These are phyloP conservation scores for Panicum miliaceum DNA, from an alignment of 176 grass and related monocot genomes.

Conservation along the genomic window DNA sequence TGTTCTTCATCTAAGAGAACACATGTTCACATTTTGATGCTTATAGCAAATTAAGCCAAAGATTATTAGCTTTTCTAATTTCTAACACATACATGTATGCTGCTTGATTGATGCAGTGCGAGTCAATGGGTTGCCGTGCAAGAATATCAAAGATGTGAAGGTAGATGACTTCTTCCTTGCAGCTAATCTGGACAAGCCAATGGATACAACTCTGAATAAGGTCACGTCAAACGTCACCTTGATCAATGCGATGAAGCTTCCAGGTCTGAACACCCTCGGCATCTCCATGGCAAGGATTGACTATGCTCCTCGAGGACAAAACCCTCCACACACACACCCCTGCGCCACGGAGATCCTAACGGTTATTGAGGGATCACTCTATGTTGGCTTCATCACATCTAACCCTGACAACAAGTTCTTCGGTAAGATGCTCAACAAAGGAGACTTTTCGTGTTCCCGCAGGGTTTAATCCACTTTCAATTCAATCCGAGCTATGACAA, in stretches of 20 bases:
- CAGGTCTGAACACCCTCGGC: constrained; percentile 37
- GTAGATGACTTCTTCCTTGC: constrained; percentile 11
- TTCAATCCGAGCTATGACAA: constrained; percentile 34
- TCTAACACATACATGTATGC: neutral
- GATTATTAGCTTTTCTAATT: neutral
- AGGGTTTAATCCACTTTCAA: constrained; percentile 49
- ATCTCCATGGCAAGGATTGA: constrained; percentile 44
- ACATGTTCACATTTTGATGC: neutral
- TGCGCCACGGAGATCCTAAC: constrained; percentile 42
- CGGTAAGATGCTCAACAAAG: constrained; percentile 45
- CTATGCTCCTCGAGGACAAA: constrained; percentile 22
- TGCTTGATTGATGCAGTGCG: constrained; percentile 32
- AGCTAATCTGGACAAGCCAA: neutral
- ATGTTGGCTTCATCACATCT: constrained; percentile 37
- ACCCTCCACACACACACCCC: constrained; percentile 39
- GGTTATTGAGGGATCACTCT: constrained; percentile 37
- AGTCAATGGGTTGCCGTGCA: constrained; percentile 49
- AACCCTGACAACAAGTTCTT: constrained; percentile 28
- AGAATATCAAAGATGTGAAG: constrained; percentile 1
- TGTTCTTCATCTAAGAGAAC: neutral
- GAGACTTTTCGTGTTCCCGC: constrained; percentile 43
- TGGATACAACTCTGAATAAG: neutral
- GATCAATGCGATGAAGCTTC: constrained; percentile 32
- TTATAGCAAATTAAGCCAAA: neutral
- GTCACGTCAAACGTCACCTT: constrained; percentile 33